These are phyloP conservation scores for Lactifluus volemus DNA, from an alignment of 768 basidiomycete species.

Conservation along the genomic window DNA sequence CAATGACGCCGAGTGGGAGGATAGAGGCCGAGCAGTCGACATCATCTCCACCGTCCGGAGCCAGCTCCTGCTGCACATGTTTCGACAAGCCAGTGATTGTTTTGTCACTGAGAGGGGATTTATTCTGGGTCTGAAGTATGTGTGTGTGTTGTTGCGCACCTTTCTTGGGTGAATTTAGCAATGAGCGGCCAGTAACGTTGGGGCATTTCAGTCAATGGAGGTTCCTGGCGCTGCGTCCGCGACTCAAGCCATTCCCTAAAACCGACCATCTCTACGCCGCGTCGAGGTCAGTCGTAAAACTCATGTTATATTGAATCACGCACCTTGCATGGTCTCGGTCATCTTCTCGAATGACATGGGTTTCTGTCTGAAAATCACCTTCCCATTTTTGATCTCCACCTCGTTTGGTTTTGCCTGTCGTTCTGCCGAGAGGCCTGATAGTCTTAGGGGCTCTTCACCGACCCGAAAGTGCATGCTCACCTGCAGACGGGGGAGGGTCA, in stretches of 20 bases:
- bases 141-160: constrained; percentile 36
- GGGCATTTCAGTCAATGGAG: constrained; percentile 51
- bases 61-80: constrained; percentile 57
- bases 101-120: constrained; percentile 54
- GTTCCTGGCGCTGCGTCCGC: constrained; percentile 37
- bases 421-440: constrained; percentile 27
- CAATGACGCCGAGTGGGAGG: constrained; percentile 42
- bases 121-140: background rate
- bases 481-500: background rate
- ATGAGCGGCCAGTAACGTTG: constrained; percentile 65
- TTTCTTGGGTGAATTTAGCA: constrained; percentile 79
- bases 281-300: background rate
- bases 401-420: constrained; percentile 35
- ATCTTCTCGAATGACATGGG: constrained; percentile 63
- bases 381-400: constrained; percentile 69
- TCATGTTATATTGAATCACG: constrained; percentile 14
- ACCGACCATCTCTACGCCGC: constrained; percentile 54
- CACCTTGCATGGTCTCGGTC: constrained; percentile 77
- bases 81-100: constrained; percentile 52
- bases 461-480: constrained; percentile 1
- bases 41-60: constrained; percentile 57
- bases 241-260: constrained; percentile 66
- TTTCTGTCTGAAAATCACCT: constrained; percentile 70
- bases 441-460: background rate
- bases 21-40: constrained; percentile 30